These are phyloP conservation scores for Phytophthora syringae DNA, from an alignment of 352 stramenopile genomes.

Conservation along the genomic window DNA sequence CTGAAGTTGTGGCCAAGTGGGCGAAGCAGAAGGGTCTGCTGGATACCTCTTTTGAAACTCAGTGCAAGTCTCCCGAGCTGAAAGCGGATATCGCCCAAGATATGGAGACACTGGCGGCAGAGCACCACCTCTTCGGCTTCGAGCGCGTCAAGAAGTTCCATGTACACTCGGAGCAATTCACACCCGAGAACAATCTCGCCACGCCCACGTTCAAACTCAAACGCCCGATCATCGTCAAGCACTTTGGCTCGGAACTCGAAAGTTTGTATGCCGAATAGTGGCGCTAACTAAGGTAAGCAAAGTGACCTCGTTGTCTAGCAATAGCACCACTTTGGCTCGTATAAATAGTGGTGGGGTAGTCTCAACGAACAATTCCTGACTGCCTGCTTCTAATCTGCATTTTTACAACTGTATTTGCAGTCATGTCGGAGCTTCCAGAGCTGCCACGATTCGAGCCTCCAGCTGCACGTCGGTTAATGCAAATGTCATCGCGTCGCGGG, in stretches of 20 bases:
- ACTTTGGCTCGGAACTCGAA: constrained; percentile 83
- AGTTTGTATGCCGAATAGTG: constrained; percentile 76
- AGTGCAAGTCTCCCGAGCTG: constrained; percentile 55
- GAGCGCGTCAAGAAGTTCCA: constrained; percentile 92
- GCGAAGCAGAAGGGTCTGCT: no score
- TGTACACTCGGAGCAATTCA: constrained; percentile 87
- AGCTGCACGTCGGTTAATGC: constrained; percentile 8
- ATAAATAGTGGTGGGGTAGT: no score
- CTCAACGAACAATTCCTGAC: no score
- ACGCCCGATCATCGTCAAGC: constrained; percentile 86
- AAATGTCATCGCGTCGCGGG: constrained; percentile 11
- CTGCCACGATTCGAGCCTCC: constrained; percentile 17
- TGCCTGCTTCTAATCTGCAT: not conserved
- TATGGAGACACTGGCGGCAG: constrained; percentile 67
- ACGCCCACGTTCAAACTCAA: constrained; percentile 98
- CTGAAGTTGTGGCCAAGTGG: constrained; percentile 56
- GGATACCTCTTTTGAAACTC: no score
- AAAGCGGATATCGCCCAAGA: constrained; percentile 76
- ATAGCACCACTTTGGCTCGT: no score
- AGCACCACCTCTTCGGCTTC: constrained; percentile 88
- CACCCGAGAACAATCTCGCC: constrained; percentile 90
- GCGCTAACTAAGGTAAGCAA: no score
- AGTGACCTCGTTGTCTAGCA: no score
- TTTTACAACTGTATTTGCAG: not conserved
- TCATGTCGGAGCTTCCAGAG: constrained; percentile 38